Base-by-base conservation (phyloP, 805 yeast species). In the Teunomyces lycoperdinae region DNA sequence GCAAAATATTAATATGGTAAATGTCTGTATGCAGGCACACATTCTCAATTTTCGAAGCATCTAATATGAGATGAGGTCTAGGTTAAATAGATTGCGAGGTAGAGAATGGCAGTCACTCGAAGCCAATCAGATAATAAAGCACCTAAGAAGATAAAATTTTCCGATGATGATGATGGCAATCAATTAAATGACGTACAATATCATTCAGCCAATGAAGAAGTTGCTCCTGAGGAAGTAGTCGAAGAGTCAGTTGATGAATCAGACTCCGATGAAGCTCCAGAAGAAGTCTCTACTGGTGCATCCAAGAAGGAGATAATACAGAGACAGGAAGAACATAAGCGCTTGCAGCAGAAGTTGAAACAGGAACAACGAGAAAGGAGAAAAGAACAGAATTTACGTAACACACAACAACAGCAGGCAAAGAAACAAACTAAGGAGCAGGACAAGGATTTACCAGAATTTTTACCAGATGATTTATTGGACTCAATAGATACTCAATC, bases 231-330 rank as follows among this genome's bases (percentile, higher is more conserved):
- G 20, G 54, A 49, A 7, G 58, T 47, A 29, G 53, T 45, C 2
- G 57, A 48, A 14, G 55, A 51, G 16, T 42, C 47, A 3, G 66
- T 54, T 9, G 49, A 50, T 14, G 68, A 52, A 16, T 39, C 48
- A 5, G 62, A 56, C 35, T 50, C 56, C 8, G 69, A 71, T 52
- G 74, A 68, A 7, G 77, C 77, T 1, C 78, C 78, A 11, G 77
- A 73, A 56, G 77, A 72, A 52, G 77, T 73, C 48, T 66, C 74
- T 7, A 66, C 67, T 5, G 47, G 59, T 6, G 52, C 54, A 33
- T 54, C 70, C 30, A 70, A 62, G 44, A 48, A 61, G 36, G 60
- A 56, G 2, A 49, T 62, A 40, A 48, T 68, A 39, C 60, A 62
- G 33, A 58, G 60, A 45, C 63, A 64, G 47, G 57, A 58, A 32